These are phyloP conservation scores for Comarum palustre DNA, from an alignment of 306 rosid genomes.

Conservation along the genomic window DNA sequence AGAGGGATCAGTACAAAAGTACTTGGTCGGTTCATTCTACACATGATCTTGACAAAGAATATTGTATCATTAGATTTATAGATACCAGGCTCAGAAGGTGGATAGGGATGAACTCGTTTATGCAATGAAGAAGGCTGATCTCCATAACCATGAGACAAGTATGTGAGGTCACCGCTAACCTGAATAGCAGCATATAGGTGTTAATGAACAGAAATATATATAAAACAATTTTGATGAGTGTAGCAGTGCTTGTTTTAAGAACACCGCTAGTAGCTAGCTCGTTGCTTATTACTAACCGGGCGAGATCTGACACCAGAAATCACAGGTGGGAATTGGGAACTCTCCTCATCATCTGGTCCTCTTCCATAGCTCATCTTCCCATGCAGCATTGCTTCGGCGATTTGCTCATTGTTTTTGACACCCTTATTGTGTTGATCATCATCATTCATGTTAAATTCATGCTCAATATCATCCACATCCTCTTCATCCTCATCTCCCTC, in stretches of 20 bases:
- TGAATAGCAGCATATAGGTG: conserved; percentile 25
- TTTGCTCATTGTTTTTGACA: conserved; percentile 42
- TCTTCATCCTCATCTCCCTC: conserved; percentile 95
- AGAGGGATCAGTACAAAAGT: neutral
- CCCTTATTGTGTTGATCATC: conserved; percentile 22
- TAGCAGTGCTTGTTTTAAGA: neutral
- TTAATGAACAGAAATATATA: neutral
- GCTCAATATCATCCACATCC: conserved; percentile 87
- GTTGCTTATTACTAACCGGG: conserved; percentile 24
- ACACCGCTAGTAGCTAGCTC: neutral
- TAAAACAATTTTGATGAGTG: neutral
- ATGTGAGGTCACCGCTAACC: conserved; percentile 64
- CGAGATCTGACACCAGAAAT: conserved; percentile 37
- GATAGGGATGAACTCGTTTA: conserved; percentile 72
- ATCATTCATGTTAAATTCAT: conserved; percentile 64
- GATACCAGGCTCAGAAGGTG: conserved; percentile 58
- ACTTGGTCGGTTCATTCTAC: neutral
- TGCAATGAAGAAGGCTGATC: conserved; percentile 66
- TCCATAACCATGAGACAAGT: conserved; percentile 47
- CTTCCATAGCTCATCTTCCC: conserved; percentile 69
- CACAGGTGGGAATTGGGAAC: conserved; percentile 48
- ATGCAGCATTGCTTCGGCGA: conserved; percentile 85
- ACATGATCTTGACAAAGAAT: neutral
- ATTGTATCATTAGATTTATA: neutral
- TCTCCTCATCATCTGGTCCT: conserved; percentile 56